A percentile compares a stretch with the other conserved stretches of the same genome.
Evolutionary conservation across 1,284 basidiomycete genomes (phyloP).

Genomic region (Ustilago hordei): DNA sequence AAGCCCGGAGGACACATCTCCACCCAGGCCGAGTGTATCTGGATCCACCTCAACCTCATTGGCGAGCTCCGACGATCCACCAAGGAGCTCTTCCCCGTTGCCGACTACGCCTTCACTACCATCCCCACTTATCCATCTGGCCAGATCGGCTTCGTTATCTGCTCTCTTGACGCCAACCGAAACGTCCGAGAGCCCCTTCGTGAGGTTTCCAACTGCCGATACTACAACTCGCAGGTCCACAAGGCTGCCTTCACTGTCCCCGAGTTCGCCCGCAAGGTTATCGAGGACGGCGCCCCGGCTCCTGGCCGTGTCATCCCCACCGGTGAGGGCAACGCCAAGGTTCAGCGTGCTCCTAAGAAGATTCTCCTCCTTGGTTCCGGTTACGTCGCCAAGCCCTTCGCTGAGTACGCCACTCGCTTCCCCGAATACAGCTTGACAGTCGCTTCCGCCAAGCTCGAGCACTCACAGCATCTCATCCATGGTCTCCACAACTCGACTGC

Average conservation of each 20-base stretch:
- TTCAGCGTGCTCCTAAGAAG: conserved; percentile 74
- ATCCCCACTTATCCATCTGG: conserved; percentile 98
- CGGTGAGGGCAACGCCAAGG: conserved; percentile 71
- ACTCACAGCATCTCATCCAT: conserved; percentile 78
- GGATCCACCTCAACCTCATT: conserved; percentile 94
- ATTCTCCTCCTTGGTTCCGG: conserved; percentile 93
- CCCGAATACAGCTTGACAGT: conserved; percentile 87
- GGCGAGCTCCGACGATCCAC: conserved; percentile 81
- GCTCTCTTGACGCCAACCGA: conserved; percentile 76
- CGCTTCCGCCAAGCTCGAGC: conserved; percentile 68
- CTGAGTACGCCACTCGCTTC: conserved; percentile 89
- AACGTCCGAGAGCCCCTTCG: conserved; percentile 73
- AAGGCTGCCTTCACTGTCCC: conserved; percentile 87
- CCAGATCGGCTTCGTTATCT: conserved; percentile 95
- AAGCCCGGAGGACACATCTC: conserved; percentile 92
- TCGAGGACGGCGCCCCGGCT: conserved; percentile 67
- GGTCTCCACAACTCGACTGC: conserved; percentile 78
- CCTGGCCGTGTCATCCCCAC: conserved; percentile 70
- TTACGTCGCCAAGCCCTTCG: conserved; percentile 92
- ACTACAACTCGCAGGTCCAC: conserved; percentile 90
- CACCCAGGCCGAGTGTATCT: conserved; percentile 95
- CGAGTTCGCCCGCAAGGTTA: conserved; percentile 81
- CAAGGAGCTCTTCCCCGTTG: conserved; percentile 82
- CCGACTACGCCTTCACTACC: conserved; percentile 94
- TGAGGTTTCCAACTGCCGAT: conserved; percentile 75